Conservation (phyloP, 257 asterid genomes). For the Solanum megistacrolobum region DNA sequence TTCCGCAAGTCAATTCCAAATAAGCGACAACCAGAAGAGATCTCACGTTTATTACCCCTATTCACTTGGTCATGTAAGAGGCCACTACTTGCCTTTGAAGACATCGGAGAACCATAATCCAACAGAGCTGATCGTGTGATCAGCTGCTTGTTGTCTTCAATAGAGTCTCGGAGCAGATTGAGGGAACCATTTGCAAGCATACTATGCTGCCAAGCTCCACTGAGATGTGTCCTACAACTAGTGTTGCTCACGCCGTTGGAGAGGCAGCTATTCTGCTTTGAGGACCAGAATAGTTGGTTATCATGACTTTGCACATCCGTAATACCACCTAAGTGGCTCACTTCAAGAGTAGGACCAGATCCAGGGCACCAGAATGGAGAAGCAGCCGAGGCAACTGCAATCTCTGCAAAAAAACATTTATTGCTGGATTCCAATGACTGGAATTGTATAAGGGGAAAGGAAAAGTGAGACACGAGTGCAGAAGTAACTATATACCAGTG, state of each 20-base stretch:
- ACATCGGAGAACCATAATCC: slow-evolving; percentile 36
- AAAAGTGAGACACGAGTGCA: not conserved
- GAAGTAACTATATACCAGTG: slow-evolving; percentile 23
- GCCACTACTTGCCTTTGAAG: slow-evolving; percentile 33
- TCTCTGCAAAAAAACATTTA: slow-evolving; percentile 20
- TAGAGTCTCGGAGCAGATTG: slow-evolving; percentile 29
- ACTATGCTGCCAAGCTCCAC: slow-evolving; percentile 26
- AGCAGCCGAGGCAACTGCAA: slow-evolving; percentile 13
- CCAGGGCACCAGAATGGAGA: slow-evolving; percentile 40
- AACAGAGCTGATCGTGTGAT: slow-evolving; percentile 11
- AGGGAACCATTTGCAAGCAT: slow-evolving; percentile 22
- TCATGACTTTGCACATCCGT: slow-evolving; percentile 25
- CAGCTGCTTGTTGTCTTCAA: slow-evolving; percentile 26
- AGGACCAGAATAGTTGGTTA: slow-evolving; percentile 39
- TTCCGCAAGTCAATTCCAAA: slow-evolving; percentile 72
- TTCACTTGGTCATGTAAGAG: slow-evolving; percentile 23
- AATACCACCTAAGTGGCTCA: slow-evolving; percentile 21
- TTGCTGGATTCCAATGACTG: not conserved
- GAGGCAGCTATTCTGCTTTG: slow-evolving; percentile 21
- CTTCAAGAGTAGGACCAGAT: slow-evolving; percentile 19
- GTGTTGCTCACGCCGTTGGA: not conserved
- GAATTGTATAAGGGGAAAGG: not conserved
- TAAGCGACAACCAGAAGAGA: slow-evolving; percentile 35
- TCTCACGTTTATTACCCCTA: slow-evolving; percentile 26
- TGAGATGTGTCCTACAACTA: slow-evolving; percentile 8